Evolutionary conservation across 1,284 basidiomycete genomes (phyloP).

Genomic region (Gymnopus androsaceus): DNA sequence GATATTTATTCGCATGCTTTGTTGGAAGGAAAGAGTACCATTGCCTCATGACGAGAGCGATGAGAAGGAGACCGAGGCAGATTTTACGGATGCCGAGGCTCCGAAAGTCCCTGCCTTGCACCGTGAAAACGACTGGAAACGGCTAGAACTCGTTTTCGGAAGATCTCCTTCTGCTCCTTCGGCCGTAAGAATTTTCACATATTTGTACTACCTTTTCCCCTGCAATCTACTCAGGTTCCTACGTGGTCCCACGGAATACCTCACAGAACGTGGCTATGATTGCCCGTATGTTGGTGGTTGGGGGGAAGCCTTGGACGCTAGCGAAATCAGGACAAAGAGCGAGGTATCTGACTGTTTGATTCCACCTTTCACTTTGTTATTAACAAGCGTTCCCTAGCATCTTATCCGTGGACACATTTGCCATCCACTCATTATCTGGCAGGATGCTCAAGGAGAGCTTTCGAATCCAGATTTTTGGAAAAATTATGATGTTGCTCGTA

Average conservation of each 20-base stretch:
- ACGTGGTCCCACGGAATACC: slow-evolving; percentile 63
- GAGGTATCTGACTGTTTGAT: slow-evolving; percentile 45
- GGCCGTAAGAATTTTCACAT: slow-evolving; percentile 68
- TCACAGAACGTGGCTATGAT: slow-evolving; percentile 49
- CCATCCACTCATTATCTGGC: slow-evolving; percentile 73
- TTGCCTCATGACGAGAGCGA: slow-evolving; percentile 27
- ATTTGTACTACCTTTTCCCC: slow-evolving; percentile 86
- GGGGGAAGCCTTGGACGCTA: slow-evolving; percentile 68
- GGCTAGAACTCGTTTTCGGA: slow-evolving; percentile 59
- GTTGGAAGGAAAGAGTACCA: slow-evolving; percentile 61
- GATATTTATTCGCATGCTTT: slow-evolving; percentile 67
- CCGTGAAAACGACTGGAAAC: slow-evolving; percentile 63
- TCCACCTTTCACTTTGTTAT: slow-evolving; percentile 12
- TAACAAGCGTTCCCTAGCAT: slow-evolving; percentile 41
- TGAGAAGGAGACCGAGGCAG: slow-evolving; percentile 38
- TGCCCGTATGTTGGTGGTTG: slow-evolving; percentile 65
- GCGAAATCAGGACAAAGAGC: slow-evolving; percentile 67
- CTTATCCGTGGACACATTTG: slow-evolving; percentile 73
- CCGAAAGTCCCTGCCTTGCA: slow-evolving; percentile 35
- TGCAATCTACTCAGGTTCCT: slow-evolving; percentile 81
- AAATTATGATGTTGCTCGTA: slow-evolving; percentile 63
- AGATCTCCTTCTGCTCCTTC: slow-evolving; percentile 54
- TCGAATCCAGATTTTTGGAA: slow-evolving; percentile 66
- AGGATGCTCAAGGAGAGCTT: slow-evolving; percentile 65
- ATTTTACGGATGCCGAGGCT: slow-evolving; percentile 29